Percentiles rank a stretch among this genome's conserved stretches.
These are phyloP conservation scores for Hippophae gyantsensis DNA, from an alignment of 306 rosid species.

Conservation along the genomic window DNA sequence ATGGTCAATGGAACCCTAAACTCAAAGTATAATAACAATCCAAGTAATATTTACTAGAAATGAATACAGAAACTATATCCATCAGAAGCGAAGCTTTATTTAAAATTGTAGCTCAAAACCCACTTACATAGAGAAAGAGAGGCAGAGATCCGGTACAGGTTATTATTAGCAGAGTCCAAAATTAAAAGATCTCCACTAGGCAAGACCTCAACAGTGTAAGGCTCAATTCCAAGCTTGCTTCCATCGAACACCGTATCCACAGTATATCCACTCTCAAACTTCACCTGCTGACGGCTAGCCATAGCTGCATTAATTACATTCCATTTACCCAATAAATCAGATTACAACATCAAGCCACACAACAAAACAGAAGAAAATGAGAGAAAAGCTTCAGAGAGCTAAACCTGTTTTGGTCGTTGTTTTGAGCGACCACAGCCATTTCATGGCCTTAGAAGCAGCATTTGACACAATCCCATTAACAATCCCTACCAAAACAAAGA, in stretches of 20 bases:
- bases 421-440: conserved; percentile 76
- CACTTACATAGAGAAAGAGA: conserved; percentile 86
- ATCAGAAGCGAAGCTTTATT: conserved; percentile 8
- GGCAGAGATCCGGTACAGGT: conserved; percentile 67
- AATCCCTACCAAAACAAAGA: conserved; percentile 41
- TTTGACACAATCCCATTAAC: conserved; percentile 59
- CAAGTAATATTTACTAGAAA: too few relatives aligned
- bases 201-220: conserved; percentile 73
- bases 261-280: conserved; percentile 77
- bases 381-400: conserved; percentile 31
- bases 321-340: conserved; percentile 15
- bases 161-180: conserved; percentile 76
- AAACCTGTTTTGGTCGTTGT: conserved; percentile 64
- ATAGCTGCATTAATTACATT: conserved; percentile 32
- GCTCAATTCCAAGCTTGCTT: conserved; percentile 93
- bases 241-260: conserved; percentile 98
- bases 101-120: conserved; percentile 11
- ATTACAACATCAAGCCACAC: conserved; percentile 10
- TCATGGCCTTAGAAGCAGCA: conserved; percentile 54
- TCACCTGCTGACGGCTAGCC: conserved; percentile 70
- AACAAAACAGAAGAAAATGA: not conserved
- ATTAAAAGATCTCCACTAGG: conserved; percentile 82
- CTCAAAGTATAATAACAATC: too few relatives aligned
- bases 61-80: conserved; percentile 12
- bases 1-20: not conserved